Base-by-base conservation (phyloP, 2,329 filamentous ascomycete genomes). In the Ophiosphaerella herpotricha region DNA sequence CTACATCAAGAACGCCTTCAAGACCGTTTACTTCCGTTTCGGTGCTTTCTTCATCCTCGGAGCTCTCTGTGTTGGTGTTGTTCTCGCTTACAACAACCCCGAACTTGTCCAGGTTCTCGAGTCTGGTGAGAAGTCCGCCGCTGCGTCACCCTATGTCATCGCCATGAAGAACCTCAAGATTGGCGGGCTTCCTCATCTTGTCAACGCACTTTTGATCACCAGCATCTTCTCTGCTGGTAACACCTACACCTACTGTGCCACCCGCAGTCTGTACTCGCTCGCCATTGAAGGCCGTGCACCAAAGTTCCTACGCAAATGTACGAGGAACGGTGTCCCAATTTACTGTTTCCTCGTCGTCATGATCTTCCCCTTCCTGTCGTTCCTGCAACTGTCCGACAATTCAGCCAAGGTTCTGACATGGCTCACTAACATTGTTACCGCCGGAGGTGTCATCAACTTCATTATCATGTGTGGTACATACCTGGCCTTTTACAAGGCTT, bases 401-500 rank as follows among this genome's bases (percentile, higher is more conserved):
- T 80, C 85, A 0, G 81, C 87, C 4, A 83, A 85, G 24, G 89
- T 91, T 1, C 76, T 92, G 54, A 79, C 79, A 39, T 91, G 88
- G 88, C 85, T 91, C 57, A 82, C 89, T 35, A 87, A 82, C 50
- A 73, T 90, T 64, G 79, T 90, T 14, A 91, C 89, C 9, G 87
- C 89, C 0, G 89, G 87, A 1, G 86, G 89, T 63, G 47, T 72
- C 5, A 67, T 74, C 56, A 66, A 74, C 64, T 74, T 64, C 60
- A 71, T 73, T 45, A 77, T 82, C 66, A 85, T 85, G 74, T 75
- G 74, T 39, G 66, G 80, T 21, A 85, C 82, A n/a, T 85, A 83
- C 68, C 75, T 85, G 50, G 79, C 73, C 63, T 86, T 84, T 75
- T 79, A 82, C 72, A 75, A 77, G 39, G 83, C 83, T 9, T 67